Conservation (phyloP, 2,329 filamentous ascomycete species). For the Penicillium corylophilum region DNA sequence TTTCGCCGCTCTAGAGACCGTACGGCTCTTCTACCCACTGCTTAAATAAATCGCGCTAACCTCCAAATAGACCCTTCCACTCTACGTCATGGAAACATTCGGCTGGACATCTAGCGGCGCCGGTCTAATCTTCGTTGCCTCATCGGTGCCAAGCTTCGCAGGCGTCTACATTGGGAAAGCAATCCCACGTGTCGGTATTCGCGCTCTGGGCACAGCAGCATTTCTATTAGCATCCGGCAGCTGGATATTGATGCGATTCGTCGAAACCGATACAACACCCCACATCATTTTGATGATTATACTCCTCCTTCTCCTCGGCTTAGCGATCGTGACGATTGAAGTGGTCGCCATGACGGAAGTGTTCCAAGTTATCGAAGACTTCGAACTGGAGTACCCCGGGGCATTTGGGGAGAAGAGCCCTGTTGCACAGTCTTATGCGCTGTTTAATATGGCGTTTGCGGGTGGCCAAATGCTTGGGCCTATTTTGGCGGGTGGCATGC, state of each 20-base stretch:
- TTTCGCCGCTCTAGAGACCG: slow-evolving; percentile 55
- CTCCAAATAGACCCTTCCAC: slow-evolving; percentile 47
- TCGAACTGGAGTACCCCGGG: slow-evolving; percentile 65
- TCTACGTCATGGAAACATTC: slow-evolving; percentile 57
- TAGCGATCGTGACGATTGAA: slow-evolving; percentile 56
- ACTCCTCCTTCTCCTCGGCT: slow-evolving; percentile 60
- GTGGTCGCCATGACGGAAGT: slow-evolving; percentile 71
- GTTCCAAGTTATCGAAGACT: slow-evolving; percentile 49
- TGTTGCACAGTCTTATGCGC: slow-evolving; percentile 63
- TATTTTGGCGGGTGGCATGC: slow-evolving; percentile 49
- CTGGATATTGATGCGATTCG: slow-evolving; percentile 63
- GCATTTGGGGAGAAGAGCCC: slow-evolving; percentile 59
- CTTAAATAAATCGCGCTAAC: not conserved
- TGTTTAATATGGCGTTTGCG: slow-evolving; percentile 61
- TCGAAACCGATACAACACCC: slow-evolving; percentile 52
- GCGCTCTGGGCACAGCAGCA: slow-evolving; percentile 55
- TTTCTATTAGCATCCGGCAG: slow-evolving; percentile 59
- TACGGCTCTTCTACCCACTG: slow-evolving; percentile 9
- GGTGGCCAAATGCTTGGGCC: slow-evolving; percentile 60
- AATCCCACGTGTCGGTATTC: slow-evolving; percentile 56
- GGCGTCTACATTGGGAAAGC: slow-evolving; percentile 12
- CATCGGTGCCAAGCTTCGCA: slow-evolving; percentile 13
- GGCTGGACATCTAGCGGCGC: slow-evolving; percentile 57
- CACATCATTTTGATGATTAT: slow-evolving; percentile 66
- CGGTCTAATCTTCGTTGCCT: slow-evolving; percentile 57